phyloP scores from a whole-genome alignment of 192 early-diverging fungal genomes.

The Coemansia sp. region DNA sequence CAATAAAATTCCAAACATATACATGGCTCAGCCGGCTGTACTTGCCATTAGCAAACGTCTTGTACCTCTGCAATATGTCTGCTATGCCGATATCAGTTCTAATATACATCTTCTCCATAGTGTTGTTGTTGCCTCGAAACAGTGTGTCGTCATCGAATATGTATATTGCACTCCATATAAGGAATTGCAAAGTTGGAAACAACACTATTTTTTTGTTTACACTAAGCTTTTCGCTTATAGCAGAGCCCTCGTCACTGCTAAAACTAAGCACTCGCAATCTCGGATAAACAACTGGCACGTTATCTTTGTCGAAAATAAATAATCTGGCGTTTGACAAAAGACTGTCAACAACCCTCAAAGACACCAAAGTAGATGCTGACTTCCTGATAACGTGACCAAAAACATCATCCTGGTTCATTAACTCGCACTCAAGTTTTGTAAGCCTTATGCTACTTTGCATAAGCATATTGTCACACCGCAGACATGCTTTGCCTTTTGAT shows the following conservation, averaged over 20 bases:
- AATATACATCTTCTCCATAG: not conserved
- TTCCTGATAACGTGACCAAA: not conserved
- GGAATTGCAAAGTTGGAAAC: not conserved
- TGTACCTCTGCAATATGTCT: not conserved
- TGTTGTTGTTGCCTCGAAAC: slow-evolving; percentile 3
- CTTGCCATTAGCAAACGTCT: not conserved
- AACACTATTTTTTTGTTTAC: not conserved
- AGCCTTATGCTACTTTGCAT: not conserved
- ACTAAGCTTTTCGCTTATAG: not conserved
- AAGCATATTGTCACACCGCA: not conserved
- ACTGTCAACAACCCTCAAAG: not conserved
- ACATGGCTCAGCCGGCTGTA: not conserved
- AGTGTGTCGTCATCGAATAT: not conserved
- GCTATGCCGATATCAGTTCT: not conserved
- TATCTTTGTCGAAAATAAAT: not conserved
- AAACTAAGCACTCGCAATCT: not conserved
- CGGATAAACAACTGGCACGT: not conserved
- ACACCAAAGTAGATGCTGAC: not conserved
- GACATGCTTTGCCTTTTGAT: too few species aligned
- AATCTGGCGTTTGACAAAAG: too few species aligned
- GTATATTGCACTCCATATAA: not conserved
- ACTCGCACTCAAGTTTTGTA: not conserved
- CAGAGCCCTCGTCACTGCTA: not conserved
- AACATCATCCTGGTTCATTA: not conserved
- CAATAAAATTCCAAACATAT: not conserved